These are phyloP conservation scores for Perilla frutescens DNA, from an alignment of 257 asterid genomes.

Conservation along the genomic window DNA sequence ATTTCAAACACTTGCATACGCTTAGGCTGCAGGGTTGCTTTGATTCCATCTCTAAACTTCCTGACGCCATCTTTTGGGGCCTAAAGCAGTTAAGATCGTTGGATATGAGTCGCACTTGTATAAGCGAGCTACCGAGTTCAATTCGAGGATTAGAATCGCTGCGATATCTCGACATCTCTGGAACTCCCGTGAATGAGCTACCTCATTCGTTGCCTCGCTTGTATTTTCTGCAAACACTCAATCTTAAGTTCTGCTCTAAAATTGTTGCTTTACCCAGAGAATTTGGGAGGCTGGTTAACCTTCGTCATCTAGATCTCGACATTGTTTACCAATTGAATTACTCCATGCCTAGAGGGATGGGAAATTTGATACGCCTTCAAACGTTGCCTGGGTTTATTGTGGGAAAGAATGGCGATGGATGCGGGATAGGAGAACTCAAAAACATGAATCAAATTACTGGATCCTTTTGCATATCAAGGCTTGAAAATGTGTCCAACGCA, in stretches of 20 bases:
- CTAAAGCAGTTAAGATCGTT: conserved; percentile 41
- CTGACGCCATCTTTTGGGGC: conserved; percentile 33
- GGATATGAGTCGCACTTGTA: conserved; percentile 45
- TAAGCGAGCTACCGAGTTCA: conserved; percentile 49
- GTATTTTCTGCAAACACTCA: conserved; percentile 45
- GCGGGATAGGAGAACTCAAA: conserved; percentile 45
- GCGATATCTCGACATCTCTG: conserved; percentile 48
- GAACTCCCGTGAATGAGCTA: conserved; percentile 41
- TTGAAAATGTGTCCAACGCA: conserved; percentile 46
- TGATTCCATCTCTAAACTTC: conserved; percentile 24
- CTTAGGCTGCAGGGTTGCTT: conserved; percentile 31
- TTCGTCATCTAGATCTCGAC: conserved; percentile 53
- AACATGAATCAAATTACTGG: conserved; percentile 52
- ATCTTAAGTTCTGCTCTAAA: conserved; percentile 39
- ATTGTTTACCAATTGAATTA: conserved; percentile 36
- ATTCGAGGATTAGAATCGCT: conserved; percentile 42
- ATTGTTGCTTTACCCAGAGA: conserved; percentile 43
- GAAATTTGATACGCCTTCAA: conserved; percentile 45
- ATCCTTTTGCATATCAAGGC: conserved; percentile 47
- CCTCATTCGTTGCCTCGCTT: conserved; percentile 43
- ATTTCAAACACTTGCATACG: conserved; percentile 44
- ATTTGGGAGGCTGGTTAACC: conserved; percentile 37
- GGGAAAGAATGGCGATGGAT: conserved; percentile 44
- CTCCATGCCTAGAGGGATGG: conserved; percentile 52
- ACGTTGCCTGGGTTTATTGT: conserved; percentile 51